These are phyloP conservation scores for Yamagishiella unicocca DNA, from an alignment of 139 green algal species.

Conservation along the genomic window DNA sequence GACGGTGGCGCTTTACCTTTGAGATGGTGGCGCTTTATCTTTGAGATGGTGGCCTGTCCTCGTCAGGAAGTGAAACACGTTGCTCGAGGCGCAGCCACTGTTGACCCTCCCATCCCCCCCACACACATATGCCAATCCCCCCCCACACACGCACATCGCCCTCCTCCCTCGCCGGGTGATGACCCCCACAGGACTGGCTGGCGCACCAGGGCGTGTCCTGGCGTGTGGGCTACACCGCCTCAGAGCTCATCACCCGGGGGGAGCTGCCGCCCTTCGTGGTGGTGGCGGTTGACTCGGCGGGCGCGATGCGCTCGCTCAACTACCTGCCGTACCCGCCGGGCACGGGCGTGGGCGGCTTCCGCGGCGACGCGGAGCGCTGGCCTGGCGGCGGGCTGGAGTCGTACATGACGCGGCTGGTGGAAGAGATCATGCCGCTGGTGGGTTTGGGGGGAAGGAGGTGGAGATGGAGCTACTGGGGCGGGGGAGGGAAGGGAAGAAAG, in stretches of 20 bases:
- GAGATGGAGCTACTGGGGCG: background rate
- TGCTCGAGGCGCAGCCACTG: no score
- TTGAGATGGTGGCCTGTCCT: no score
- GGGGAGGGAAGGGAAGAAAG: no score
- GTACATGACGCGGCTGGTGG: conserved; percentile 58
- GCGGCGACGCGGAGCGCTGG: conserved; percentile 60
- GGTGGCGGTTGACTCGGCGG: conserved; percentile 67
- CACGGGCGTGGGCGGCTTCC: conserved; percentile 55
- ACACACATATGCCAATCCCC: no score
- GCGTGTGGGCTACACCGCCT: conserved; percentile 55
- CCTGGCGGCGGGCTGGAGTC: conserved; percentile 60
- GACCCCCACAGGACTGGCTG: conserved; percentile 54
- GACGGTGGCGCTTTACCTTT: no score
- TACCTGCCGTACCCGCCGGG: conserved; percentile 70
- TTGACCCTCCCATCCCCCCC: no score
- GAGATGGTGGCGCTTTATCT: no score
- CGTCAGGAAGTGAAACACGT: no score
- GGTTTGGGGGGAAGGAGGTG: background rate
- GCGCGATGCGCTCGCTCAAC: conserved; percentile 66
- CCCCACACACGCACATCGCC: background rate
- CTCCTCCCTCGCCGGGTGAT: background rate
- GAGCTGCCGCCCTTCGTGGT: conserved; percentile 61
- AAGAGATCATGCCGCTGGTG: conserved; percentile 68
- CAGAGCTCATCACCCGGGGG: conserved; percentile 49
- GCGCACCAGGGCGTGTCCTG: conserved; percentile 67